Conservation (phyloP, 805 yeast genomes). For the Pichia thaimueangensis region DNA sequence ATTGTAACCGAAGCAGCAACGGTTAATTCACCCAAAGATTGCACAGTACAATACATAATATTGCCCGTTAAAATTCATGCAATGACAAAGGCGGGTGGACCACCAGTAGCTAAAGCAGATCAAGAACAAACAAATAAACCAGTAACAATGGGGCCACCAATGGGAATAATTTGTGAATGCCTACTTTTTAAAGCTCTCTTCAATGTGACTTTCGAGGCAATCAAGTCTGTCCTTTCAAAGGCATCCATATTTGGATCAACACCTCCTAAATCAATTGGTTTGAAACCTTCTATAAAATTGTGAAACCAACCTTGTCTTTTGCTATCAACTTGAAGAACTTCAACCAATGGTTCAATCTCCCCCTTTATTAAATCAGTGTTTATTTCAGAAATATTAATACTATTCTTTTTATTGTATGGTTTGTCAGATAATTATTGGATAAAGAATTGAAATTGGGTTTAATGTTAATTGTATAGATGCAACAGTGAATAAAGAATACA, state of each 20-base stretch:
- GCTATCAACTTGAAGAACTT: constrained; percentile 1
- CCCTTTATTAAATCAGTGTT: constrained; percentile 5
- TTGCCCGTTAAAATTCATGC: constrained; percentile 54
- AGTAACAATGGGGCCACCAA: constrained; percentile 80
- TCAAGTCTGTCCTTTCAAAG: constrained; percentile 40
- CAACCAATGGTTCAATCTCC: constrained; percentile 3
- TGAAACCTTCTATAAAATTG: constrained; percentile 28
- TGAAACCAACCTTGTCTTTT: constrained; percentile 12
- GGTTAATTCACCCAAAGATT: constrained; percentile 60
- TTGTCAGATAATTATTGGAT: too few relatives aligned
- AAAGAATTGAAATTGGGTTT: too few relatives aligned
- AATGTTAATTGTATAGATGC: too few relatives aligned
- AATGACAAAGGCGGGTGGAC: constrained; percentile 66
- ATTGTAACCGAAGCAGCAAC: constrained; percentile 52
- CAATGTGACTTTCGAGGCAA: constrained; percentile 45
- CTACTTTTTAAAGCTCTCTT: constrained; percentile 50
- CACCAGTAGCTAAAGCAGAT: constrained; percentile 52
- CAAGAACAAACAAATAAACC: constrained; percentile 77
- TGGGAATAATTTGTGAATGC: constrained; percentile 74
- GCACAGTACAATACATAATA: constrained; percentile 56
- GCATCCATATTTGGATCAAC: constrained; percentile 39
- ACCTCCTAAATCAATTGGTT: constrained; percentile 28
- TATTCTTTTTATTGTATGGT: constrained; percentile 15
- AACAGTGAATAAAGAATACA: too few relatives aligned
- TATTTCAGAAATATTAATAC: constrained; percentile 20